Percentiles rank a stretch among this genome's conserved stretches.
Conservation (phyloP, 768 basidiomycete genomes). For the Dentipellis fragilis region DNA sequence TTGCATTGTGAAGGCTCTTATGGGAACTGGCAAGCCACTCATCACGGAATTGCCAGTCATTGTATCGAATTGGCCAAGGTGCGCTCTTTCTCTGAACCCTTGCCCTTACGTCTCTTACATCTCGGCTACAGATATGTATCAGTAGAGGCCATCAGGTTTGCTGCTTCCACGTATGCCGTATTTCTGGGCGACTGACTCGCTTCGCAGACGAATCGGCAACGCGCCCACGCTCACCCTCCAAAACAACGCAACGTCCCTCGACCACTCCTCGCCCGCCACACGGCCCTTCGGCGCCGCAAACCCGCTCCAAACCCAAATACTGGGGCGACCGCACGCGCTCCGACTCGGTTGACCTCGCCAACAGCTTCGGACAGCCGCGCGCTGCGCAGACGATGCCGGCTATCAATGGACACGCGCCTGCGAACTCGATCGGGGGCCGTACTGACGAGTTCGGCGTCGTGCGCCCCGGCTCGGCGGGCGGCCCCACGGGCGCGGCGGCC, state of each 20-base stretch:
- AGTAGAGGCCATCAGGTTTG: conserved; percentile 51
- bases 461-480: background rate
- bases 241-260: conserved; percentile 1
- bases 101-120: background rate
- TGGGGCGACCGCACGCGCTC: background rate
- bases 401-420: conserved; percentile 3
- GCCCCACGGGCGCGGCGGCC: conserved; percentile 19
- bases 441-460: conserved; percentile 10
- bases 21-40: conserved; percentile 56
- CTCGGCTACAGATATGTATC: conserved; percentile 50
- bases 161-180: background rate
- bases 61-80: conserved; percentile 83
- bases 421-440: conserved; percentile 1
- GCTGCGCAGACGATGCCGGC: background rate
- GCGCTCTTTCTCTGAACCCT: conserved; percentile 15
- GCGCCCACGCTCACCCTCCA: conserved; percentile 30
- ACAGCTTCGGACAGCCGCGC: background rate
- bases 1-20: conserved; percentile 65
- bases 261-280: background rate
- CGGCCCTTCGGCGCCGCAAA: background rate
- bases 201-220: conserved; percentile 35
- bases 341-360: background rate
- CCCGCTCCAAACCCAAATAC: background rate
- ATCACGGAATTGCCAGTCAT: conserved; percentile 71
- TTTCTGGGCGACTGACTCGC: background rate